Base-by-base conservation (phyloP, 441 rosid genomes). In the Eugenia klotzschiana region DNA sequence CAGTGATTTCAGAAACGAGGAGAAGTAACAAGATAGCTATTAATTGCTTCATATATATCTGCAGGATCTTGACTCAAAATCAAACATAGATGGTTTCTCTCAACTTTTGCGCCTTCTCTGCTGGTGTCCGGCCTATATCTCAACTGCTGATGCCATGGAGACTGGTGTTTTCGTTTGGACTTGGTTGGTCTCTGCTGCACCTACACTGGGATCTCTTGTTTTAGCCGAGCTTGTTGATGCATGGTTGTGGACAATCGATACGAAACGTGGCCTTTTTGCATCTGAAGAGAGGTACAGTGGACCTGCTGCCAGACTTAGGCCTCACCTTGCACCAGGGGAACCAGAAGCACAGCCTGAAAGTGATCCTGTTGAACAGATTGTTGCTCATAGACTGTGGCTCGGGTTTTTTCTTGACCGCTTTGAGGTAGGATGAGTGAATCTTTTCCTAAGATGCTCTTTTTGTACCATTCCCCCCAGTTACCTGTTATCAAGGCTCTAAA, bases 171-270 rank as follows among this genome's bases (percentile, higher is more conserved):
- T 96, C 86, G 90, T 94, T 82, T 97, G 99, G 99, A 94, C 99
- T 79, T 97, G 99, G 99, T 89, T 97, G 89, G 98, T 97, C 89
- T 94, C 99, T 84, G 96, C 99, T 84, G 98, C 99, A 87, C 98
- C 99, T 33, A 94, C 93, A 85, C 88, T 95, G 83, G 99, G 95
- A 37, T 94, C 98, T 84, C 92, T 97, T 82, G 93, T 97, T 89
- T 98, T 97, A 86, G 95, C 99, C 3, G 99, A 97, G 89, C 99
- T 97, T 87, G 99, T 97, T 86, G 99, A 95, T 94, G 99, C 99
- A 83, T 97, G 99, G 99, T 87, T 94, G 85, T 97, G 99, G 99
- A 96, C 99, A 88, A 94, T 97, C 85, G 99, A 96, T 86, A 94
- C 96, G 27, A 97, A 94, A 85, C 91, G 98, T 57, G 99, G 99